Evolutionary conservation across 225 moss, liverwort and hornwort species (phyloP), one percentile per base, ranked within the genome.

Genomic region (Pleurozium schreberi): DNA sequence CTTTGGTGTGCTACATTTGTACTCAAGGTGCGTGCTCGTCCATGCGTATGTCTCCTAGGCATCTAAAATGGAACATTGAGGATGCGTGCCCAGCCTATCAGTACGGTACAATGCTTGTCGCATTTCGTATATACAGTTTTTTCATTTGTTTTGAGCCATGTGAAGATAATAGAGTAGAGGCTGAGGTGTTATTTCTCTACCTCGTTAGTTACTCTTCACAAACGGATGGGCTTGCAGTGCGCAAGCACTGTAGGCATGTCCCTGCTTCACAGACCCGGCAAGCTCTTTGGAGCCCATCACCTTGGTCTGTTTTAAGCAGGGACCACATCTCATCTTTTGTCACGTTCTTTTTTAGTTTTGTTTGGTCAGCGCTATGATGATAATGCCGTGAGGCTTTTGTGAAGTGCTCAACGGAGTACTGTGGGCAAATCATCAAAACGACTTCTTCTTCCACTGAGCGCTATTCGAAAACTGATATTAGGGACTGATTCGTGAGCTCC

Each of bases 121-220:
- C 12, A n/a, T 86, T 19, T 83, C 52, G 8, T 33, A 4, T 13
- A 4, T 30, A 21, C 57, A 53, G 40, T 59, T 40, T 42, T 80
- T 19, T 55, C 11, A 40, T 42, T 27, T 25, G 62, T 22, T 43
- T 88, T 45, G 57, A 60, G 40, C 69, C 79, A 85, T 49, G 89
- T 70, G 89, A 89, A 85, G 89, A 89, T 85, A 89, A 75, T 89
- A 89, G 89, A 89, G 89, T 89, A 89, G 89, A 89, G 89, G 89
- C 27, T 85, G 89, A 89, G 85, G 10, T 80, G 78, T 80, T 69
- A 18, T 69, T 89, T 62, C 85, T 89, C 77, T 84, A 84, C 89
- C 85, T 89, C 89, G 79, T 85, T 89, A 89, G 89, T 89, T 89
- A 80, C 69, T 89, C 89, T 89, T 89, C 89, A 85, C 85, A 89